Conservation (phyloP, 805 yeast genomes). For the Starmera pachycereana region DNA sequence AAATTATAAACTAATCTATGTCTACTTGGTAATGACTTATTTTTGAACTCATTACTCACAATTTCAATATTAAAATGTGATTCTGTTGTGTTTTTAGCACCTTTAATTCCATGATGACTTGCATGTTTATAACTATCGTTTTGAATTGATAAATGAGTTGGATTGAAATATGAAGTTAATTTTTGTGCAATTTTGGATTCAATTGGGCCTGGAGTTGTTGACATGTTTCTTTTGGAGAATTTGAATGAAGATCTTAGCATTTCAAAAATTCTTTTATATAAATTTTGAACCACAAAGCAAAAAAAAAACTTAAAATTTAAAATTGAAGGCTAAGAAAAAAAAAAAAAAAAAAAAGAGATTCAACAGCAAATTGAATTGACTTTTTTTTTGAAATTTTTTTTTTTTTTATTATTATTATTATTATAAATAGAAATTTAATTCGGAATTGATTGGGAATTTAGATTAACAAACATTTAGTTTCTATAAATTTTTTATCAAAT, state of each 20-base stretch:
- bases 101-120: slow-evolving; percentile 75
- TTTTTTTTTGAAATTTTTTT: no score
- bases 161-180: slow-evolving; percentile 23
- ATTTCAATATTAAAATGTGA: slow-evolving; percentile 75
- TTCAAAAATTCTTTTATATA: neutral
- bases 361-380: neutral
- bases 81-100: slow-evolving; percentile 61
- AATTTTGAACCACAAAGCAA: neutral
- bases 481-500: no score
- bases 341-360: neutral
- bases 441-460: no score
- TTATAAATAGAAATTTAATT: no score
- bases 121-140: slow-evolving; percentile 88
- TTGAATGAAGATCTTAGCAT: neutral
- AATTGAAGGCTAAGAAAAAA: neutral
- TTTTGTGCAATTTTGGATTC: slow-evolving; percentile 13
- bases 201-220: slow-evolving; percentile 14
- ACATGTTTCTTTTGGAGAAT: slow-evolving; percentile 12
- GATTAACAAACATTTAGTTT: no score
- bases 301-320: no score
- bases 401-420: no score
- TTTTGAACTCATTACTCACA: slow-evolving; percentile 59
- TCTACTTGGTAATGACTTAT: slow-evolving; percentile 57
- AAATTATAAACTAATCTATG: slow-evolving; percentile 67
- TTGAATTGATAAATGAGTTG: slow-evolving; percentile 36